These are phyloP conservation scores for Mallotus nudiflorus DNA, from an alignment of 345 rosid genomes.

Conservation along the genomic window DNA sequence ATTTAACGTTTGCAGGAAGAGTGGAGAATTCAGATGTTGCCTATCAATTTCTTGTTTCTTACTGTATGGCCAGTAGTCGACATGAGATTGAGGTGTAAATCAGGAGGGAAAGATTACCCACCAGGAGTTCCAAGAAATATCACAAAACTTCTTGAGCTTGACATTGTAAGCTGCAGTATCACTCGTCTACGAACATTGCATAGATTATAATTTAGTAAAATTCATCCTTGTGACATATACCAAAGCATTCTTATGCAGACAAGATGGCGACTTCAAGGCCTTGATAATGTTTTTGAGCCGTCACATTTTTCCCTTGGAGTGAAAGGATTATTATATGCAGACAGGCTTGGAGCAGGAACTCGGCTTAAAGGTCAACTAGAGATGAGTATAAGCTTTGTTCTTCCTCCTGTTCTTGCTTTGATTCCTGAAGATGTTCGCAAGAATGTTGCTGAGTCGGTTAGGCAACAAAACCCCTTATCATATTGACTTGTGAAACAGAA, in stretches of 20 bases:
- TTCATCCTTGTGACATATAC: neutral
- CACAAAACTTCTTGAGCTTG: conserved; percentile 71
- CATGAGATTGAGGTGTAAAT: conserved; percentile 70
- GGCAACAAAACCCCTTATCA: neutral
- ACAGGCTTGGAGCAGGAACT: conserved; percentile 43
- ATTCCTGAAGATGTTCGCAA: conserved; percentile 67
- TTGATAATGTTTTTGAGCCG: conserved; percentile 52
- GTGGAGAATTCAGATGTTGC: conserved; percentile 93
- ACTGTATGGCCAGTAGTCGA: conserved; percentile 82
- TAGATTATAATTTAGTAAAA: neutral
- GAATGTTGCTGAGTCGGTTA: conserved; percentile 61
- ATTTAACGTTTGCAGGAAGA: conserved; percentile 48
- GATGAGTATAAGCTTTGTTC: conserved; percentile 69
- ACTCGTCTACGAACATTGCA: neutral
- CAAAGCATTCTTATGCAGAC: conserved; percentile 42
- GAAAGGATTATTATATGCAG: conserved; percentile 67
- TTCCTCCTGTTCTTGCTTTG: conserved; percentile 70
- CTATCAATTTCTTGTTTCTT: conserved; percentile 63
- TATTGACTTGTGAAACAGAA: neutral
- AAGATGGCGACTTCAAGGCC: conserved; percentile 88
- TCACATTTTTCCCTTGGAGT: conserved; percentile 65
- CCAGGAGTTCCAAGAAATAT: conserved; percentile 55
- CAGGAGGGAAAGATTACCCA: conserved; percentile 70
- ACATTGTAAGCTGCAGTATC: conserved; percentile 52
- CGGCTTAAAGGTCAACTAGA: conserved; percentile 77